Evolutionary conservation across 179 eudicot genomes (phyloP).

Genomic region (Beta macrorhiza): DNA sequence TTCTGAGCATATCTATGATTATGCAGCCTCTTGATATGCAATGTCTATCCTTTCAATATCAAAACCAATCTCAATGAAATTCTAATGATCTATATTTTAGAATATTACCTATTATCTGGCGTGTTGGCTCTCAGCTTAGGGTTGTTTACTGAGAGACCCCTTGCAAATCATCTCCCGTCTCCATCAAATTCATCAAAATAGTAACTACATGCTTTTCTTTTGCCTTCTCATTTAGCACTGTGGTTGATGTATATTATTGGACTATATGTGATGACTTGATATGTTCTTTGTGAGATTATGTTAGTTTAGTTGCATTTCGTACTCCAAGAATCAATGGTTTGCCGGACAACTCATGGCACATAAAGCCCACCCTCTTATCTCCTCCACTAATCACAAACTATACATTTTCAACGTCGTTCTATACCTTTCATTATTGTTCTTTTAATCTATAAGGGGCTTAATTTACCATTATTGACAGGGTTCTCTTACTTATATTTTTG

Average conservation of each 20-base stretch:
- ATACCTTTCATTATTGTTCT: not conserved
- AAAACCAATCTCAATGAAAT: not conserved
- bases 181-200: constrained; percentile 1
- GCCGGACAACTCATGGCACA: not conserved
- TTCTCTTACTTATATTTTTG: not conserved
- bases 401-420: not conserved
- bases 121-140: not conserved
- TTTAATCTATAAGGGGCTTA: not conserved
- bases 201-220: not conserved
- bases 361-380: not conserved
- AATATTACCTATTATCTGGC: not conserved
- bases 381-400: not conserved
- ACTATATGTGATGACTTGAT: not conserved
- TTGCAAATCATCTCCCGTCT: not conserved
- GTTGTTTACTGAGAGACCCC: not conserved
- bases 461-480: not conserved
- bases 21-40: not conserved
- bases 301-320: not conserved
- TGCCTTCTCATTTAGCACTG: not conserved
- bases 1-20: not conserved
- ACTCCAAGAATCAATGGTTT: not conserved
- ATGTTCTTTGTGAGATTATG: not conserved
- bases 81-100: not conserved
- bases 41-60: not conserved
- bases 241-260: not conserved